Evolutionary conservation across 306 rosid species (phyloP), one percentile per base, ranked within the genome.

Genomic region (Nissolia schottii): DNA sequence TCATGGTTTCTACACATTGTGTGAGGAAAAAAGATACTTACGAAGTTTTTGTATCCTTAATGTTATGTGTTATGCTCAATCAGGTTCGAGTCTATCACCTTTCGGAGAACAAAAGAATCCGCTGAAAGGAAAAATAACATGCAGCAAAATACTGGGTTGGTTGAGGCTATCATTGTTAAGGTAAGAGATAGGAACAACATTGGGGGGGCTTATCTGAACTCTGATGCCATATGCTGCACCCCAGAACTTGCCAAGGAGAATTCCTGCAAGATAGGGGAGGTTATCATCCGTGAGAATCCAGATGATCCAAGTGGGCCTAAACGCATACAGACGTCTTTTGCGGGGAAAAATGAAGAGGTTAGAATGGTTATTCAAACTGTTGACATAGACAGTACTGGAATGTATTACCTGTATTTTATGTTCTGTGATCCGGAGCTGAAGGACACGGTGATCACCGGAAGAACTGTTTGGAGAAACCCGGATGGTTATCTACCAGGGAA

Each of bases 401-500:
- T 89, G 91, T 89, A 89, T 74, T 89, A 84, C 64, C 78, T 89
- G 3, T 86, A 89, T 71, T 89, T 89, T 64, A 89, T 86, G 95
- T 86, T 89, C 62, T 89, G 95, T 77, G 95, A 89, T 83, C 95
- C 95, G 66, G 89, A 82, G 41, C 79, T 89, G 48, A 82, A 80
- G 63, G 92, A 78, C 71, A 83, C 96, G 1, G 28, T 77, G 18
- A 79, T 89, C 35, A 79, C 84, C 5, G 91, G 90, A 77, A 83
- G 90, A 60, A 84, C 96, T 7, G 92, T 89, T 71, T 89, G 96
- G 96, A 85, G 91, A 76, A 89, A 86, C 66, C 91, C 95, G 0
- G 87, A 89, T 73, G 91, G 95, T 76, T 89, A 86, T 76, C 80
- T 86, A 45, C 95, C 95, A 0, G 91, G 95, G 62, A 89, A 89